Percentiles rank a stretch among this genome's conserved stretches.
These are phyloP conservation scores for Phaeotremella skinneri DNA, from an alignment of 768 basidiomycete species.

Conservation along the genomic window DNA sequence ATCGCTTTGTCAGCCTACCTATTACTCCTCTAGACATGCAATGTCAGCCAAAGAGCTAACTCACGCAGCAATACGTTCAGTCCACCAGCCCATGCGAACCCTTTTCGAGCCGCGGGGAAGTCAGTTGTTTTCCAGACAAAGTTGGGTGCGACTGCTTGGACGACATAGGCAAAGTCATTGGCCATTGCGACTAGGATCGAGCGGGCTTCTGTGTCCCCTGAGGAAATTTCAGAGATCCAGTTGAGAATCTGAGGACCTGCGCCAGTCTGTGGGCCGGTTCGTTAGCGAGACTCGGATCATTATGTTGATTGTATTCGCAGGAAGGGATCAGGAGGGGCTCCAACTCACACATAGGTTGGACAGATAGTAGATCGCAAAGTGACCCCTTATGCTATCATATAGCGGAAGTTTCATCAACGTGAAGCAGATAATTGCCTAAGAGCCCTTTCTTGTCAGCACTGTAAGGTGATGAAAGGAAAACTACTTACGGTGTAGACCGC, in stretches of 20 bases:
- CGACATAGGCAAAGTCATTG: constrained; percentile 43
- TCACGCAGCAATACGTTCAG: constrained; percentile 35
- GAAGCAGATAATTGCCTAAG: background rate
- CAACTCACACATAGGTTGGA: constrained; percentile 6
- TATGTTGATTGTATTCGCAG: background rate
- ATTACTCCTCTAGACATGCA: background rate
- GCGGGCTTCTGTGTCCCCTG: constrained; percentile 34
- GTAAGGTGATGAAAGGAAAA: background rate
- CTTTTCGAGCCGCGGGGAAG: constrained; percentile 40
- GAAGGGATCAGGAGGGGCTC: background rate
- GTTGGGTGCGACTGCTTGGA: constrained; percentile 42
- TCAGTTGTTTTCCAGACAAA: constrained; percentile 43
- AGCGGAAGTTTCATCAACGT: background rate
- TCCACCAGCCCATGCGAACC: constrained; percentile 28
- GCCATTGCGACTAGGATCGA: constrained; percentile 33
- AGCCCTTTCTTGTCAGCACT: background rate
- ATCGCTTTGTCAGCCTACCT: background rate
- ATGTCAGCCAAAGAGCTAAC: background rate
- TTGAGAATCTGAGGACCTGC: constrained; percentile 34
- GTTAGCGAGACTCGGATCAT: too few species aligned
- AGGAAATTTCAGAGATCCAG: constrained; percentile 39
- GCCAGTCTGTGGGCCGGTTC: constrained; percentile 15
- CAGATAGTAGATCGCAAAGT: background rate
- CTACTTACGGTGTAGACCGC: constrained; percentile 24
- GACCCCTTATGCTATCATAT: constrained; percentile 4